These are phyloP conservation scores for Gigaspora rosea DNA, from an alignment of 192 early-diverging fungal species.

Conservation along the genomic window DNA sequence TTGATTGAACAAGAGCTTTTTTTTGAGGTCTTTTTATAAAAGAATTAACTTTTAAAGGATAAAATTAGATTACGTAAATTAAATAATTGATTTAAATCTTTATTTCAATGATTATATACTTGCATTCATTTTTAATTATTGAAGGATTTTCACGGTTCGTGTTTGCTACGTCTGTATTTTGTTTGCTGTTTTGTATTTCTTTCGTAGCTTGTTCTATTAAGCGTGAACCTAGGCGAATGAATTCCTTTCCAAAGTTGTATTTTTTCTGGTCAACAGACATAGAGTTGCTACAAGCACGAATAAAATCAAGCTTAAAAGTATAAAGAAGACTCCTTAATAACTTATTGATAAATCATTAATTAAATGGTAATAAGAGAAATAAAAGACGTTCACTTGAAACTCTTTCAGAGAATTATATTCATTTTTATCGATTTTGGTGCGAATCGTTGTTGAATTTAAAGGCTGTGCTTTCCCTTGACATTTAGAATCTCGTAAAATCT, in stretches of 20 bases:
- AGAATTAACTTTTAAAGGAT: neutral
- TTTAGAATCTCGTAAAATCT: neutral
- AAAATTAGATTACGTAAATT: neutral
- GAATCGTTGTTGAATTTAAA: neutral
- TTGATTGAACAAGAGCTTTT: slow-evolving; percentile 1
- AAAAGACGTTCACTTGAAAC: neutral
- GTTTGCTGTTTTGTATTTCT: neutral
- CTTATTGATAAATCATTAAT: neutral
- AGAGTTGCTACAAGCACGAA: neutral
- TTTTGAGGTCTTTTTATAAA: neutral
- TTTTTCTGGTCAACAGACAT: neutral
- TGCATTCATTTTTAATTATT: neutral
- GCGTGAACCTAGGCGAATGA: neutral
- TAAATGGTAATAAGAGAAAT: neutral
- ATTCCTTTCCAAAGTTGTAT: neutral
- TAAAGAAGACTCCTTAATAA: neutral
- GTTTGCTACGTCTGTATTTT: neutral
- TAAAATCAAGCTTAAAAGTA: slow-evolving; percentile 2
- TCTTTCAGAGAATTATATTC: neutral
- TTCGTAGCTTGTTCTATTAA: neutral
- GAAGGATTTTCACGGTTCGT: neutral
- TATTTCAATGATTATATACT: neutral
- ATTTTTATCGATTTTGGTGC: neutral
- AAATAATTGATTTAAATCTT: neutral
- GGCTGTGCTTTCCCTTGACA: neutral